A percentile compares a stretch with the other conserved stretches of the same genome.
These are phyloP conservation scores for Saturnispora mendoncae DNA, from an alignment of 805 yeast genomes.

Conservation along the genomic window DNA sequence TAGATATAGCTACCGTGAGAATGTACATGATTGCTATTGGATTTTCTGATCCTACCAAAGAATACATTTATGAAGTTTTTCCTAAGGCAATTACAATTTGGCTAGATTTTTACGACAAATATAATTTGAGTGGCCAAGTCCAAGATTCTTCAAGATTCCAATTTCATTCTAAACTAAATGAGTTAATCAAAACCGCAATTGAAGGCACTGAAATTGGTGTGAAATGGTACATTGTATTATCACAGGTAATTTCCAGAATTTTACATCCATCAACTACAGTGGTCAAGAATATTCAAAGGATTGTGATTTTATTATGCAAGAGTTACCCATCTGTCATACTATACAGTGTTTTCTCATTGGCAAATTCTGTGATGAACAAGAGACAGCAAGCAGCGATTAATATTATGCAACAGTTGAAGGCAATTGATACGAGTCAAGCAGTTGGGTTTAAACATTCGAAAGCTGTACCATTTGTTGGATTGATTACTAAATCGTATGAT, in stretches of 20 bases:
- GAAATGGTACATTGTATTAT: conserved; percentile 74
- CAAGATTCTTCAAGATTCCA: conserved; percentile 1
- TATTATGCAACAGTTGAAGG: conserved; percentile 31
- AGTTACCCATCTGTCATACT: conserved; percentile 74
- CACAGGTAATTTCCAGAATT: conserved; percentile 78
- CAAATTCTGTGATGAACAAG: conserved; percentile 44
- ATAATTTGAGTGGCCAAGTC: conserved; percentile 10
- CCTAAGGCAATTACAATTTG: conserved; percentile 89
- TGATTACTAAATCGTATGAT: conserved; percentile 22
- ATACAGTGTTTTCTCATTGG: conserved; percentile 75
- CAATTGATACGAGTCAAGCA: conserved; percentile 7
- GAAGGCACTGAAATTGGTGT: conserved; percentile 25
- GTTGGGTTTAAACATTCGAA: conserved; percentile 10
- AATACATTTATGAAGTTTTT: conserved; percentile 53
- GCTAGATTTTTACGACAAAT: conserved; percentile 61
- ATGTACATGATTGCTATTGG: conserved; percentile 52
- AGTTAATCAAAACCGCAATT: conserved; percentile 17
- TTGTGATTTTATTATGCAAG: conserved; percentile 47
- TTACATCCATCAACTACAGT: conserved; percentile 53
- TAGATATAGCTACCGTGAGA: conserved; percentile 47
- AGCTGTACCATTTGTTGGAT: conserved; percentile 31
- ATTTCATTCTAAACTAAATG: conserved; percentile 10
- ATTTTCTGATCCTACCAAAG: conserved; percentile 39
- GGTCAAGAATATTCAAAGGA: conserved; percentile 43
- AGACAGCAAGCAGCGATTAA: conserved; percentile 39